Evolutionary conservation across 2,329 filamentous ascomycete genomes (phyloP), one percentile per base, ranked within the genome.

Genomic region (Drechslerella dactyloides): DNA sequence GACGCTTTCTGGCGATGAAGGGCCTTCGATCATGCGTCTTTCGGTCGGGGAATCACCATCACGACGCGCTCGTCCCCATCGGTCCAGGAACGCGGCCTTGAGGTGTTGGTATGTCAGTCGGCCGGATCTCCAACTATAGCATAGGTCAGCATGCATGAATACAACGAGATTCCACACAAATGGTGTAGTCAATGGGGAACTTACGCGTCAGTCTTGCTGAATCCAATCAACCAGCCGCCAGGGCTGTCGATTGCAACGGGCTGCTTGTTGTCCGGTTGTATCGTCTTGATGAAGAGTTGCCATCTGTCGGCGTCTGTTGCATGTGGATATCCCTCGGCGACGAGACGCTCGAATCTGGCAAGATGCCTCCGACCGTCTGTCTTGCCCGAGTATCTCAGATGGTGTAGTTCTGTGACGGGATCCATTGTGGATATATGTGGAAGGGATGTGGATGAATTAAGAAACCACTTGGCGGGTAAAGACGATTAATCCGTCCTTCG

Each of bases 271-370:
- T 73, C 74, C 27, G 74, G 75, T 40, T 76, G 74, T 48, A 77
- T 76, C 3, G 76, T 77, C 51, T 77, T 77, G 37, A 76, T 75
- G 51, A 77, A 77, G 53, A 77, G 63, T 44, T 72, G 76, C 76
- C 76, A 77, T 69, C 76, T 76, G 15, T 73, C 75, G 13, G 73
- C 70, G 61, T 76, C 75, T 44, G 74, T 74, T 35, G 75, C 76
- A 66, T 72, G 65, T 17, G 75, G 76, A 44, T 76, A 77, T 30
- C 73, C 76, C 23, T 74, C 48, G 21, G 61, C 62, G 35, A 74
- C 74, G 19, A 77, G 59, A 11, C 69, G 73, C 51, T 77, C 76
- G 24, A 77, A 77, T 33, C 72, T 74, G 46, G 74, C 72, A 72
- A 77, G 57, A 73, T 77, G 76, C 53, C 75, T 74, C 44, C 73